Conservation (phyloP, 2,329 filamentous ascomycete species). For the Calonectria hawksworthii region DNA sequence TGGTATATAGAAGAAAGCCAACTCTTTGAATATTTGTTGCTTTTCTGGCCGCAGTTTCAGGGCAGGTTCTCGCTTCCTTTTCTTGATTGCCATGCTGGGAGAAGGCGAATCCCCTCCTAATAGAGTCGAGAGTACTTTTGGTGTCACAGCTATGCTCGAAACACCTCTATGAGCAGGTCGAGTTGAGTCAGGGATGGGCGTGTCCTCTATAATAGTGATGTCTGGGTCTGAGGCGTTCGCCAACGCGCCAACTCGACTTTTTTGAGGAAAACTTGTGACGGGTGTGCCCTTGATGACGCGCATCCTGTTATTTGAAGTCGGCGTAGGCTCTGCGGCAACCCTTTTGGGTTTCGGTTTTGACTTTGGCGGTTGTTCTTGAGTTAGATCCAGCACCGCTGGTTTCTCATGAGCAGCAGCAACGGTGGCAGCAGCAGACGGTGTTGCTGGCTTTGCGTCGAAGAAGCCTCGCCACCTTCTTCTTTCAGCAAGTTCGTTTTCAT, state of each 20-base stretch:
- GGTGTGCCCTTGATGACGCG: conserved; percentile 51
- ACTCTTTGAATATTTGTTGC: conserved; percentile 70
- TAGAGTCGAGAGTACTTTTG: conserved; percentile 40
- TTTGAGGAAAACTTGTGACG: conserved; percentile 35
- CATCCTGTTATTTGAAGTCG: conserved; percentile 7
- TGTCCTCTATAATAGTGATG: conserved; percentile 44
- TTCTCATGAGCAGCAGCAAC: conserved; percentile 15
- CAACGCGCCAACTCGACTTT: conserved; percentile 36
- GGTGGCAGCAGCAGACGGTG: neutral
- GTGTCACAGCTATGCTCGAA: conserved; percentile 50
- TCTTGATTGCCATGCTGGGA: conserved; percentile 49
- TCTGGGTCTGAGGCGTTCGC: conserved; percentile 36
- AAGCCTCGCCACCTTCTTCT: conserved; percentile 49
- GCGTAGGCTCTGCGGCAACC: conserved; percentile 35
- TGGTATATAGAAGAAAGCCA: conserved; percentile 84
- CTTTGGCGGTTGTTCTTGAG: conserved; percentile 30
- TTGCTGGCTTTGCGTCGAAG: conserved; percentile 38
- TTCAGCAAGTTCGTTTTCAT: conserved; percentile 49
- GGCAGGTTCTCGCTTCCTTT: conserved; percentile 60
- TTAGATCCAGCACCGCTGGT: conserved; percentile 34
- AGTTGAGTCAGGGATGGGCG: conserved; percentile 46
- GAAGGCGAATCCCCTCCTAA: conserved; percentile 43
- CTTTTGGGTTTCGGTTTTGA: conserved; percentile 37
- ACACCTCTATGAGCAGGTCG: conserved; percentile 33
- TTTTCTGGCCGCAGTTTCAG: conserved; percentile 64